Base-by-base conservation (phyloP, 495 filamentous ascomycete genomes). In the Stereocaulon alpinum region DNA sequence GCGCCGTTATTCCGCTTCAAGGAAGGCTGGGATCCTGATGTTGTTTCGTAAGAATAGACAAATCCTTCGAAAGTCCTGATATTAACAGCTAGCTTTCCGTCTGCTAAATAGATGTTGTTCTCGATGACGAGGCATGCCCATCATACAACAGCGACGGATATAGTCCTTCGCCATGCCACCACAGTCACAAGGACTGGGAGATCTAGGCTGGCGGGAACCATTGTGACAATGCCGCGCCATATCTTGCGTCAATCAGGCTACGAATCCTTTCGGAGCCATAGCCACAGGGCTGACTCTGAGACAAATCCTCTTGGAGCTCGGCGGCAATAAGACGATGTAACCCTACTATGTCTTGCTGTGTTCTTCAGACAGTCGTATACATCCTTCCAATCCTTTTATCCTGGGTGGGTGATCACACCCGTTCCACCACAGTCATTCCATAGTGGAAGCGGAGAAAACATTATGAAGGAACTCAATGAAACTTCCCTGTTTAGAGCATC, bases 11-110 rank as follows among this genome's bases (percentile, higher is more conserved):
- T 27, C 14, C 14, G 15, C 30, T 15, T 22, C 24, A 50, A n/a
- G 3, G 24, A 50, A n/a, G 3, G 24, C 29, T 30, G 3, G 11
- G 0, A 2, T 22, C 3, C 4, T 18, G 43, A 1, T 22, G 15
- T 47, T 7, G 7, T 37, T 12, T 37, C 34, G 34, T 37, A 37
- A 37, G 34, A 37, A 37, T 9, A 10, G 34, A 37, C 2, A 6
- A 37, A 37, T 37, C 34, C 34, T 10, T 50, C 24, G 10, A 17
- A 5, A 50, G 47, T 29, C 6, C 17, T 7, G 3, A 50, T 50
- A 32, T 50, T 50, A 30, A 50, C 30, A 50, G 47, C 47, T 50
- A 17, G 4, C 20, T 50, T 50, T 50, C n/a, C 47, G 30, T 50
- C 27, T 30, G 14, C 47, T 3, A 24, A 3, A 1, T 24, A 24